Percentiles rank a stretch among this genome's conserved stretches.
Evolutionary conservation across 2,329 filamentous ascomycete species (phyloP).

Genomic region (Bimuria novae-zelandiae): DNA sequence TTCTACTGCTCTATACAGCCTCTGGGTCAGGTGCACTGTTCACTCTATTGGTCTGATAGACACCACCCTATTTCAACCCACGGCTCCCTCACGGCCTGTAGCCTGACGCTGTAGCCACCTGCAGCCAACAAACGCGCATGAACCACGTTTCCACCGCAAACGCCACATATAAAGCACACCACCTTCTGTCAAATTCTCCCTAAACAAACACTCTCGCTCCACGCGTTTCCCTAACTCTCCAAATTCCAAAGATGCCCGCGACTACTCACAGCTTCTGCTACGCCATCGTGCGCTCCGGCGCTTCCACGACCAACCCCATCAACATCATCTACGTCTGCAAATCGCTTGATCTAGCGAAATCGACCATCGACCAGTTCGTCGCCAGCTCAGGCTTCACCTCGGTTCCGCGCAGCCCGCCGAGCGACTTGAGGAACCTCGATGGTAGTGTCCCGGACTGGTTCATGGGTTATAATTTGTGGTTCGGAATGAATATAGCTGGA

Average conservation of each 20-base stretch:
- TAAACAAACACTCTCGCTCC: not conserved
- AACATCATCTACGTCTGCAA: not conserved
- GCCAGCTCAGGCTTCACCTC: not conserved
- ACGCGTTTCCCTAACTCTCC: not conserved
- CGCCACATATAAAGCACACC: no score
- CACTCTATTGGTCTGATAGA: no score
- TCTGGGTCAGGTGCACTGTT: no score
- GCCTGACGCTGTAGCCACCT: no score
- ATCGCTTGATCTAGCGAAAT: not conserved
- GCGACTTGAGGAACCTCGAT: not conserved
- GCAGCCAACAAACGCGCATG: no score
- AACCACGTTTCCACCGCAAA: no score
- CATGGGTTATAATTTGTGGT: not conserved
- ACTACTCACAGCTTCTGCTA: not conserved
- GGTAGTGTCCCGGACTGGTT: not conserved
- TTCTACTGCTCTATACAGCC: no score
- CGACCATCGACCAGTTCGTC: not conserved
- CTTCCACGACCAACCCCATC: not conserved
- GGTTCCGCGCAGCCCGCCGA: not conserved
- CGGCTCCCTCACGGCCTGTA: no score
- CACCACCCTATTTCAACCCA: no score
- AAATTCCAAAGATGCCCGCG: not conserved
- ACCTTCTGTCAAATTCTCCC: no score
- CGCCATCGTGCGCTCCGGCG: not conserved
- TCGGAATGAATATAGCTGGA: not conserved